A percentile compares a stretch with the other conserved stretches of the same genome.
These are phyloP conservation scores for Coemansia sp. DNA, from an alignment of 192 early-diverging fungal species.

Conservation along the genomic window DNA sequence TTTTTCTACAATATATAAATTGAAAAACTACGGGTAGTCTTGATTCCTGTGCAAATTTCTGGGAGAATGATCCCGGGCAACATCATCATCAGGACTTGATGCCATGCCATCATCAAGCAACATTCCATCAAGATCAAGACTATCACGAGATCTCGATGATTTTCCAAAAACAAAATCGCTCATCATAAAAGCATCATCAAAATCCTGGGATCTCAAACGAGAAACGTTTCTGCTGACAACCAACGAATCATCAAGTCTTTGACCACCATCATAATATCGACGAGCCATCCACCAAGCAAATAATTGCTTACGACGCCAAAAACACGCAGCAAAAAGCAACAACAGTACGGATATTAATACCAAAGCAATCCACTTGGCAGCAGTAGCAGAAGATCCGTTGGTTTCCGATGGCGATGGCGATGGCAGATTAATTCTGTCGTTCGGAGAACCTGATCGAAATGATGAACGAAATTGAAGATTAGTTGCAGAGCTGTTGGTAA, in stretches of 20 bases:
- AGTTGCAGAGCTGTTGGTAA: constrained; percentile 41
- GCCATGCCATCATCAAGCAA: neutral
- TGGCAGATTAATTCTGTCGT: neutral
- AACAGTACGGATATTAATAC: neutral
- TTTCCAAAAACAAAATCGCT: neutral
- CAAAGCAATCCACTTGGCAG: neutral
- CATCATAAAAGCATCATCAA: neutral
- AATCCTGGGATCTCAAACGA: neutral
- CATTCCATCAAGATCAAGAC: neutral
- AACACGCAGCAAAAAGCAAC: neutral
- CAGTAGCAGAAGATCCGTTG: neutral
- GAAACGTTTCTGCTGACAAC: neutral
- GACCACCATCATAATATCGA: neutral
- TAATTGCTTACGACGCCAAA: neutral
- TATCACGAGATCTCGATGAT: neutral
- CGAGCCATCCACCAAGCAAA: neutral
- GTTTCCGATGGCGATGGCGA: neutral
- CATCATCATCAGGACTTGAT: neutral
- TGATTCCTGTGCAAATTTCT: neutral
- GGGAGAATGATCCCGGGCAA: neutral
- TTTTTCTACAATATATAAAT: neutral
- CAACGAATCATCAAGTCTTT: neutral
- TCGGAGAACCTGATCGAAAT: constrained; percentile 13
- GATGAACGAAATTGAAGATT: constrained; percentile 48
- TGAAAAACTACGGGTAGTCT: neutral